Evolutionary conservation across 1,284 basidiomycete species (phyloP), one percentile per base, ranked within the genome.

Genomic region (Naganishia sp.): DNA sequence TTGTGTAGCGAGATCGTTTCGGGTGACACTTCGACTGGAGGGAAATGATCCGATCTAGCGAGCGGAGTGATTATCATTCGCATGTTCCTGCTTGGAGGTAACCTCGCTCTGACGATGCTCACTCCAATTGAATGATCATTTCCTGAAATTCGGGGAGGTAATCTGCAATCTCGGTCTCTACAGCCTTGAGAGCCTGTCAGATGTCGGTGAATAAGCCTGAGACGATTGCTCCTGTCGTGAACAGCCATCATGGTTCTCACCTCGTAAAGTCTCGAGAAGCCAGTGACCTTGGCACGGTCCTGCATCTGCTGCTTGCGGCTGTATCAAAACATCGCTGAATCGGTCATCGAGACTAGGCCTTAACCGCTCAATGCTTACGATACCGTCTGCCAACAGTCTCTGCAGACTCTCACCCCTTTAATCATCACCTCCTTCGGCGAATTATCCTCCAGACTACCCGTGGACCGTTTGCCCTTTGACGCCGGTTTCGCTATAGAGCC

Each of bases 351-450:
- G 10, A 39, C 35, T 39, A 0, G 7, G 13, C 18, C 41, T 5
- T 7, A 21, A 64, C 63, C 46, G 52, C 7, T 39, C 60, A 64
- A 52, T 50, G 83, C 89, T 76, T 73, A 92, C 90, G 88, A 79
- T 32, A 97, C 84, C 15, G 88, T 83, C 18, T 86, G 85, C 74
- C 89, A 86, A 80, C 94, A 97, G 39, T 87, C 84, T 63, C 86
- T 82, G 76, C 94, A 97, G 71, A 93, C 86, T 71, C 94, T 82
- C 18, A 94, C 87, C 0, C 91, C 91, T 71, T 87, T 90, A 67
- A 93, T 79, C 74, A 88, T 90, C 55, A 92, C 88, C 54, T 90
- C 88, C 32, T 86, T 86, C 21, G 77, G 73, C 55, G 64, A 46
- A 55, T 63, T 68, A 64, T 71, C 58, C 53, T 65, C 46, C 25